Evolutionary conservation across 2,329 filamentous ascomycete genomes (phyloP).

Genomic region (Paraphoma chrysanthemicola): DNA sequence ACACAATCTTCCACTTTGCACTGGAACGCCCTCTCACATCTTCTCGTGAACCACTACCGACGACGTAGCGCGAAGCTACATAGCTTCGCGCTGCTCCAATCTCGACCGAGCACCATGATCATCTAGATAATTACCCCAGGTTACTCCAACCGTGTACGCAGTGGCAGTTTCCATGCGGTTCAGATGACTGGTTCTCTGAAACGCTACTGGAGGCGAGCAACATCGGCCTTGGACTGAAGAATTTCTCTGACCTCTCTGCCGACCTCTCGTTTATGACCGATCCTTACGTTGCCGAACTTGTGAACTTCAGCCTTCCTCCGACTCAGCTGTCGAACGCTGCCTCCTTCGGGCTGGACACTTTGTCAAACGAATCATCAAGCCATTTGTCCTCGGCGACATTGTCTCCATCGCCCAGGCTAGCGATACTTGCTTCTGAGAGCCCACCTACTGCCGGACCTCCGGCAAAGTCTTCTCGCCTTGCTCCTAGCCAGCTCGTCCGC

Average conservation of each 20-base stretch:
- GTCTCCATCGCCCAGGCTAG: not conserved
- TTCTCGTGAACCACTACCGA: not conserved
- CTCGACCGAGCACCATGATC: conserved; percentile 5
- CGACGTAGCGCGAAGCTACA: conserved; percentile 6
- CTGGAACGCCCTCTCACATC: not conserved
- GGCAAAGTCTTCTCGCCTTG: too few species aligned
- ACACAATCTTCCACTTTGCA: not conserved
- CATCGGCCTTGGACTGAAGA: not conserved
- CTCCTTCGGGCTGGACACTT: too few species aligned
- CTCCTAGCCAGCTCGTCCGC: too few species aligned
- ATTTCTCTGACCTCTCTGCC: not conserved
- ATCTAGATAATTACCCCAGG: conserved; percentile 4
- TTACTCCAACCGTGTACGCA: not conserved
- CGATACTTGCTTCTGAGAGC: too few species aligned
- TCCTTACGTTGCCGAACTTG: not conserved
- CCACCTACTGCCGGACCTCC: too few species aligned
- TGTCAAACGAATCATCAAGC: too few species aligned
- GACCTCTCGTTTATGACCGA: not conserved
- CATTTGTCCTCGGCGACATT: not conserved
- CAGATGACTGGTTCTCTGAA: conserved; percentile 1
- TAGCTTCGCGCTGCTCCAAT: conserved; percentile 8
- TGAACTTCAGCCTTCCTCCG: not conserved
- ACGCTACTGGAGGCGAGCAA: not conserved
- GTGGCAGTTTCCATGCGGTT: not conserved
- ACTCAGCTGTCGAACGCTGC: too few species aligned